Base-by-base conservation (phyloP, 2,329 filamentous ascomycete genomes). In the Diaporthe vaccinii region DNA sequence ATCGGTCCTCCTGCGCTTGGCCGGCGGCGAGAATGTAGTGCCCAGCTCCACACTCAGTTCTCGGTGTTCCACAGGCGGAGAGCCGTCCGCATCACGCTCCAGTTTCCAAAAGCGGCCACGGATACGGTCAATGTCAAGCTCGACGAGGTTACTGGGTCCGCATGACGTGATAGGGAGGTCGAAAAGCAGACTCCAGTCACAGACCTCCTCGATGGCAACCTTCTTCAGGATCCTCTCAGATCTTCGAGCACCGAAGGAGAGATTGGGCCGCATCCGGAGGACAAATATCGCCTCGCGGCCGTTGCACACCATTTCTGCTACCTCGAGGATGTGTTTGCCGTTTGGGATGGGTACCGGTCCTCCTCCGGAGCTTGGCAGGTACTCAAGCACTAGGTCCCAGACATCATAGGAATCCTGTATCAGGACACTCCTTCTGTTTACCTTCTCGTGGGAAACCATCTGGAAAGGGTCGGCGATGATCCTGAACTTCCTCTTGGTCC, bases 71-170 rank as follows among this genome's bases (percentile, higher is more conserved):
- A 12, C 0, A 25, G 28, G 25, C 0, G n/a, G 12, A 17, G 39
- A 12, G 1, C 15, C 15, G 28, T 65, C 17, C 9, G 6, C 6
- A 22, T 65, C 28, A 12, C 31, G 28, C 20, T 71, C 68, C 4
- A 71, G 2, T 10, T 8, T 49, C 68, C 68, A 71, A 7, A 22
- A 41, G 0, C 69, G 57, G 41, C 55, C 69, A n/a, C 46, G 41
- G 22, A 72, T 25, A 20, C 46, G 55, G 41, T 72, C 69, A 12
- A 49, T 61, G 9, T 72, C 69, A 15, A 72, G 69, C 69, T 72
- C 69, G n/a, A 61, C 41, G 10, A 72, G 69, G 31, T 72, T 61
- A 31, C 58, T 61, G 2, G 69, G 58, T 31, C 69, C 69, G 14
- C 58, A 49, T 15, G 69, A 61, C 3, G 57, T 61, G 15, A 72